These are phyloP conservation scores for Aciculoconidium aculeatum DNA, from an alignment of 805 yeast genomes.

Conservation along the genomic window DNA sequence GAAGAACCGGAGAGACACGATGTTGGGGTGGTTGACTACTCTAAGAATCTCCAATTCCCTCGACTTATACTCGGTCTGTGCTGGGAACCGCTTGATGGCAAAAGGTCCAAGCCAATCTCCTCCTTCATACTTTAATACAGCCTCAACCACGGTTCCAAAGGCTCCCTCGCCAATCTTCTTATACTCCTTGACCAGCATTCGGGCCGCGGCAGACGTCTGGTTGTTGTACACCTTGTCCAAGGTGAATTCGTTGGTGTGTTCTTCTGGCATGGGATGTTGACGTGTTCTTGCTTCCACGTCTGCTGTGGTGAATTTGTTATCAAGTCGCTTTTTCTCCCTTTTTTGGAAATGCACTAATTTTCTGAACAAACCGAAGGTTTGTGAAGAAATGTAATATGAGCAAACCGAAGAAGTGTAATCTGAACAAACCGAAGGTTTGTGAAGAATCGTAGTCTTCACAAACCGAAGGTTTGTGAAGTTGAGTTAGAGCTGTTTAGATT, in stretches of 20 bases:
- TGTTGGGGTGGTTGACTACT: constrained; percentile 74
- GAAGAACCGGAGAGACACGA: constrained; percentile 62
- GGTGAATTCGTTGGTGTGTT: constrained; percentile 24
- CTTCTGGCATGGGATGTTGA: constrained; percentile 7
- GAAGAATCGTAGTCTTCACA: too few relatives aligned
- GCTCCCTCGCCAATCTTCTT: constrained; percentile 82
- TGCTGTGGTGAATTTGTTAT: too few relatives aligned
- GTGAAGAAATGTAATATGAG: too few relatives aligned
- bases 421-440: too few relatives aligned
- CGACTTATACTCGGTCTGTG: constrained; percentile 80
- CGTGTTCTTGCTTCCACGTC: too few relatives aligned
- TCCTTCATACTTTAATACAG: constrained; percentile 37
- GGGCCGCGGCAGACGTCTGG: constrained; percentile 43
- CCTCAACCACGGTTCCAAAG: constrained; percentile 79
- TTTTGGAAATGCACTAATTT: too few relatives aligned
- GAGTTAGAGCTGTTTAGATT: too few relatives aligned
- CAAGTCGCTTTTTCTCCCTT: too few relatives aligned
- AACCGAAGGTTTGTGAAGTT: too few relatives aligned
- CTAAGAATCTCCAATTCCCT: constrained; percentile 75
- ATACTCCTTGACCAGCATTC: constrained; percentile 67
- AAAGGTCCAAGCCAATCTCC: constrained; percentile 67
- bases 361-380: too few relatives aligned
- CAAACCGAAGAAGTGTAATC: too few relatives aligned
- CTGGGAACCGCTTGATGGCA: constrained; percentile 81
- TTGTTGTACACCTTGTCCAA: constrained; percentile 52